Conservation (phyloP, 169 alveolate genomes). For the Toxoplasma gondii region DNA sequence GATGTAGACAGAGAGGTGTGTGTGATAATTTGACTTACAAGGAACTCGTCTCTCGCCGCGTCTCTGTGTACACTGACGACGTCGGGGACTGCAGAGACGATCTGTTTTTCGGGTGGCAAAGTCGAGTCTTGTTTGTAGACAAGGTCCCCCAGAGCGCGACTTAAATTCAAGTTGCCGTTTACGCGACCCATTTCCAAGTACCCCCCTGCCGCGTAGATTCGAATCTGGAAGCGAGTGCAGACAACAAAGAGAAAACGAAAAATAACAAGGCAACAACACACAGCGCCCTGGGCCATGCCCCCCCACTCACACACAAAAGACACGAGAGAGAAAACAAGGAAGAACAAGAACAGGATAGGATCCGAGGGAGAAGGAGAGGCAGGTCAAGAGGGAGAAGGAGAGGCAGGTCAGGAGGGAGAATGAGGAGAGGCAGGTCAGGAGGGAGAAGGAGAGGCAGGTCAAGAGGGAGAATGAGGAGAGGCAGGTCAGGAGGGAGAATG, state of each 20-base stretch:
- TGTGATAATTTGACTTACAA: conserved; percentile 36
- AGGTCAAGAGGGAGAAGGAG: not conserved
- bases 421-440: not conserved
- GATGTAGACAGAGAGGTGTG: too few species aligned
- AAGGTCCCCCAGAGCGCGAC: conserved; percentile 78
- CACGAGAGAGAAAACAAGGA: not conserved
- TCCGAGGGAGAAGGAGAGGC: too few species aligned
- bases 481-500: too few species aligned
- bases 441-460: not conserved
- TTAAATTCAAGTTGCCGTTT: conserved; percentile 76
- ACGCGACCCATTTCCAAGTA: conserved; percentile 72
- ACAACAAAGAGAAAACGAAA: not conserved
- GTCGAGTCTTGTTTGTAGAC: conserved; percentile 69
- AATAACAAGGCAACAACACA: not conserved
- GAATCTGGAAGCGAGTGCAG: conserved; percentile 3
- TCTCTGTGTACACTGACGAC: conserved; percentile 67
- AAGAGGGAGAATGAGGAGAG: not conserved
- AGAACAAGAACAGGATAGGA: too few species aligned
- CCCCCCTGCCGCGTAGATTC: conserved; percentile 69
- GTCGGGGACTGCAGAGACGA: conserved; percentile 76
- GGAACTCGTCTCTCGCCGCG: conserved; percentile 73
- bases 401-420: not conserved
- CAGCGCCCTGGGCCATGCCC: not conserved
- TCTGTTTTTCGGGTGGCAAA: conserved; percentile 72
- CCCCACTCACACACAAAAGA: conserved; percentile 31